phyloP scores from a whole-genome alignment of 2,329 filamentous ascomycete genomes.

The Lasiodiplodia sp. region DNA sequence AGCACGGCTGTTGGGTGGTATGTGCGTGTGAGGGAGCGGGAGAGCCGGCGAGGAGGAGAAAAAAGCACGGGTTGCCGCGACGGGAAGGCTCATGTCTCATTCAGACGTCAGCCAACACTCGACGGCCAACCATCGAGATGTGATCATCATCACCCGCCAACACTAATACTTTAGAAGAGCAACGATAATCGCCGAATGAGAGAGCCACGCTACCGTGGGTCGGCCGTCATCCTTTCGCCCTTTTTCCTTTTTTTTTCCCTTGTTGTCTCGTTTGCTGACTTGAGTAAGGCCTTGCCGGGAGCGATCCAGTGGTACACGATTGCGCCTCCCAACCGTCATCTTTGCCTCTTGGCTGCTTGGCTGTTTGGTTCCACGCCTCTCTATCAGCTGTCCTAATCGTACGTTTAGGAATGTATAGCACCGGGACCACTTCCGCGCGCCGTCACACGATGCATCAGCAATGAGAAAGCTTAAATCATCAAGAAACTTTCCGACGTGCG shows the following conservation, averaged over 20 bases:
- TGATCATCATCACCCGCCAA: background rate
- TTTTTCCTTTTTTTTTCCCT: background rate
- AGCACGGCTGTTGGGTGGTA: background rate
- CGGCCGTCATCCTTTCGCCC: background rate
- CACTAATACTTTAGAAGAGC: background rate
- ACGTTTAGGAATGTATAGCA: slow-evolving; percentile 1
- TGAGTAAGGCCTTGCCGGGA: slow-evolving; percentile 10
- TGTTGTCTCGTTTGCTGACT: slow-evolving; percentile 1
- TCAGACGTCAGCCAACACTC: slow-evolving; percentile 16
- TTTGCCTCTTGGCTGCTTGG: background rate
- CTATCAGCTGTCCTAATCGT: slow-evolving; percentile 13
- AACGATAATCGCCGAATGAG: background rate
- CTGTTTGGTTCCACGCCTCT: background rate
- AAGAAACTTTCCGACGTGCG: slow-evolving; percentile 16
- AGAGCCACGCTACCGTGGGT: background rate
- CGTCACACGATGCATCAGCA: background rate
- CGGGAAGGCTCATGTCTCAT: slow-evolving; percentile 11
- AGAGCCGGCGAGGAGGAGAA: slow-evolving; percentile 1
- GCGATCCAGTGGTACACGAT: background rate
- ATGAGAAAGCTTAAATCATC: slow-evolving; percentile 11
- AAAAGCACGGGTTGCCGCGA: slow-evolving; percentile 8
- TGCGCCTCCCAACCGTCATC: background rate
- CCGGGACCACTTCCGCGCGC: background rate
- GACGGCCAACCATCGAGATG: background rate
- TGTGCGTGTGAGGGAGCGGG: slow-evolving; percentile 3